Conservation (phyloP, 2,329 filamentous ascomycete genomes). For the Pseudogymnoascus sp. region DNA sequence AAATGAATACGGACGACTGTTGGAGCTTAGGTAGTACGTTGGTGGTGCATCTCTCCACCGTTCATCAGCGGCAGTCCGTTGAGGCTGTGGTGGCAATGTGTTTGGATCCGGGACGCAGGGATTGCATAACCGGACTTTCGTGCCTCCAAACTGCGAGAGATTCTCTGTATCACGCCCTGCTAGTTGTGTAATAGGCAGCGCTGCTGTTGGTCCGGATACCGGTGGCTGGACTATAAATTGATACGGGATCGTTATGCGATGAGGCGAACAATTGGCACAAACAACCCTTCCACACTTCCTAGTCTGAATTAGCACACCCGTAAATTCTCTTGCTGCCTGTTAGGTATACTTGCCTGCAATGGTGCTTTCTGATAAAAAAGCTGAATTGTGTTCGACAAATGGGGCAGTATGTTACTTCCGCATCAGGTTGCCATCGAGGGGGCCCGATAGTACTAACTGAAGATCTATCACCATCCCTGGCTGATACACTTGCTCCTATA, state of each 20-base stretch:
- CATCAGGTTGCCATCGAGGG: slow-evolving; percentile 83
- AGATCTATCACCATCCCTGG: not conserved
- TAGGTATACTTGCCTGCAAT: slow-evolving; percentile 61
- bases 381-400: slow-evolving; percentile 76
- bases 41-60: slow-evolving; percentile 8
- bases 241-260: slow-evolving; percentile 88
- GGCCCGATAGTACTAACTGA: slow-evolving; percentile 40
- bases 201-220: slow-evolving; percentile 25
- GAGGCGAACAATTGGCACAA: slow-evolving; percentile 81
- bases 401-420: slow-evolving; percentile 72
- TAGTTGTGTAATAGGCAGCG: not conserved
- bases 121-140: slow-evolving; percentile 64
- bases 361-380: slow-evolving; percentile 83
- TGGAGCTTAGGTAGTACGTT: slow-evolving; percentile 4
- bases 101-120: slow-evolving; percentile 67
- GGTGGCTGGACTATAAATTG: slow-evolving; percentile 86
- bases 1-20: slow-evolving; percentile 14
- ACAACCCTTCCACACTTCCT: slow-evolving; percentile 92
- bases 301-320: slow-evolving; percentile 7
- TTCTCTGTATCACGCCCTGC: slow-evolving; percentile 22
- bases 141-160: slow-evolving; percentile 48
- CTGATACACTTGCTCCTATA: not conserved
- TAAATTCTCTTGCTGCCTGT: not conserved
- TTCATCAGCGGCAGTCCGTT: not conserved
- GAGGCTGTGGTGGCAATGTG: slow-evolving; percentile 42